A percentile compares a stretch with the other conserved stretches of the same genome.
These are phyloP conservation scores for Alternaria angustiovoidea DNA, from an alignment of 2,329 filamentous ascomycete species.

Conservation along the genomic window DNA sequence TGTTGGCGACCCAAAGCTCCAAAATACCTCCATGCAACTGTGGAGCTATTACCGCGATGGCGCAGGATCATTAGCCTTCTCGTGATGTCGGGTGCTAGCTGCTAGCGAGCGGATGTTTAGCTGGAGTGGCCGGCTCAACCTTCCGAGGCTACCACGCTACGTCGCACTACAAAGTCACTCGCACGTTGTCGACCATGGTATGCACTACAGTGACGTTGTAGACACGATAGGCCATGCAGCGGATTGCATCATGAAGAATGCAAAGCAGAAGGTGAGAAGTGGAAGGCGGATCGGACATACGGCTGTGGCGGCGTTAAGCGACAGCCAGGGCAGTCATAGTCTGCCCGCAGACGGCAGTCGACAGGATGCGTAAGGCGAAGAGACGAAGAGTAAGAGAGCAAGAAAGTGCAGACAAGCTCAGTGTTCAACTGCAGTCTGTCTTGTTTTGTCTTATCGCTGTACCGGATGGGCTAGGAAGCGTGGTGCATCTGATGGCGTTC, in stretches of 20 bases:
- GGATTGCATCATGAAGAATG: background rate
- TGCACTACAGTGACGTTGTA: background rate
- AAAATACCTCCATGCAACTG: background rate
- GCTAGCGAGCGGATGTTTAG: background rate
- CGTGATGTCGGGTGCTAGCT: conserved; percentile 2
- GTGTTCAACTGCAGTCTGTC: background rate
- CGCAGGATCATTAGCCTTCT: background rate
- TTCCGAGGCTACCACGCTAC: background rate
- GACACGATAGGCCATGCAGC: background rate
- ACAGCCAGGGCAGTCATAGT: background rate
- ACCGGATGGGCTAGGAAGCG: background rate
- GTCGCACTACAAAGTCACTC: background rate
- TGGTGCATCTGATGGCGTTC: background rate
- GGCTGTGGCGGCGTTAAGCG: conserved; percentile 10
- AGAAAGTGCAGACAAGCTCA: background rate
- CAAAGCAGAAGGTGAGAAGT: background rate
- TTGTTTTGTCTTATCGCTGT: background rate
- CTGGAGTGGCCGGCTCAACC: background rate
- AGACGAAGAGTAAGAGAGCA: background rate
- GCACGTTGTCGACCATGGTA: background rate
- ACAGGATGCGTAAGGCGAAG: background rate
- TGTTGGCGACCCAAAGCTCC: too few relatives aligned
- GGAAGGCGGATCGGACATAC: background rate
- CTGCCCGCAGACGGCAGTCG: background rate
- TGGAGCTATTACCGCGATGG: background rate